Evolutionary conservation across 2,329 filamentous ascomycete species (phyloP), one percentile per base, ranked within the genome.

Genomic region (Arthrobotrys conoides): DNA sequence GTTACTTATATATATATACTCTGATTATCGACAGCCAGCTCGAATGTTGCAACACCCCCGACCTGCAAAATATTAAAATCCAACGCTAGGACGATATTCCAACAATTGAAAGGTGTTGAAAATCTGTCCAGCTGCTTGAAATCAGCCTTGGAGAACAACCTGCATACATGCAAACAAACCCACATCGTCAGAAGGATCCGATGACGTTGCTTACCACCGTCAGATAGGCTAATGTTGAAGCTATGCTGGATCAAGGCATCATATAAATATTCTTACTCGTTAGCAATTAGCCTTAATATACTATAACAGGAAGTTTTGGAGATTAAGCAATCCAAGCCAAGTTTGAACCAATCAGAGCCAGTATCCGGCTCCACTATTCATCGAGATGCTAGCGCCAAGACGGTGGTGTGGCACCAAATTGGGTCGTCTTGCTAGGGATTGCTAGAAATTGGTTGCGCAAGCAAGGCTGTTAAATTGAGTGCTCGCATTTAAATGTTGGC

Each of bases 311-410:
- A n/a, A 61, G 10, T 41, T 27, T 38, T 14, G 1, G 33, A 16
- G 5, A 9, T 61, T 0, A 5, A 27, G 33, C 36, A 36, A 20
- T 24, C 18, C 18, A 12, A 16, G 5, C 24, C 53, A 27, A 12
- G 27, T 41, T 24, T 18, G 18, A 9, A 5, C 36, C 57, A 41
- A 61, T 61, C 12, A 24, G n/a, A 24, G 20, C 46, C 8, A 24
- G 18, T 18, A 10, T 10, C 46, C 9, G 3, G 18, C 22, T 61
- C 18, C 53, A 57, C 8, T 1, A 14, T 44, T 44, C 1, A 14
- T 44, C 57, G 57, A 61, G 20, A 6, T 24, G 57, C 57, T 61
- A 61, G 33, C 57, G 57, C 57, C 36, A 61, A 61, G 57, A 20
- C 20, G 10, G 14, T 27, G 36, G 57, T 41, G 33, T 61, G 57